Evolutionary conservation across 2,329 filamentous ascomycete genomes (phyloP).

Genomic region (Teratosphaeria zuluensis): DNA sequence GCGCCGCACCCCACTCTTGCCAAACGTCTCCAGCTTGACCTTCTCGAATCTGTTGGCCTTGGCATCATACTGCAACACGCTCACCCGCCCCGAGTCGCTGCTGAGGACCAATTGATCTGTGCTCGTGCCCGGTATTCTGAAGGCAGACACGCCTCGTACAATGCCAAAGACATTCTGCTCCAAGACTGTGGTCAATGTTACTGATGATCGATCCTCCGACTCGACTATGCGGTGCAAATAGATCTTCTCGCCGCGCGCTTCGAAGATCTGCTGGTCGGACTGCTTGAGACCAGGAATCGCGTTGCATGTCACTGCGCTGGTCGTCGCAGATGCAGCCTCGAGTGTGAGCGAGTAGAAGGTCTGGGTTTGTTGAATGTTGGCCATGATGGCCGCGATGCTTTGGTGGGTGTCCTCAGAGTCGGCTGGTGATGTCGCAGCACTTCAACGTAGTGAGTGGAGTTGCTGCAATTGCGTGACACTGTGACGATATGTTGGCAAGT

Average conservation of each 20-base stretch:
- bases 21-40: constrained; percentile 93
- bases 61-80: constrained; percentile 84
- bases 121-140: constrained; percentile 82
- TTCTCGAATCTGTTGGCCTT: constrained; percentile 79
- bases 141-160: constrained; percentile 77
- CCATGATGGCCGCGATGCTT: constrained; percentile 52
- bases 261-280: constrained; percentile 95
- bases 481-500: neutral
- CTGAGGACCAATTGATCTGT: constrained; percentile 91
- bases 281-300: constrained; percentile 64
- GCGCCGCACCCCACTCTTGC: constrained; percentile 87
- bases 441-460: neutral
- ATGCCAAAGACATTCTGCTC: constrained; percentile 96
- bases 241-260: constrained; percentile 81
- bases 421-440: neutral
- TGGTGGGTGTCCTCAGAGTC: neutral
- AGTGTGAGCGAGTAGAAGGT: constrained; percentile 97
- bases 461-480: neutral
- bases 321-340: constrained; percentile 80
- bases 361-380: constrained; percentile 87
- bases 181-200: constrained; percentile 75
- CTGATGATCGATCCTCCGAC: constrained; percentile 45
- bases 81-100: constrained; percentile 90
- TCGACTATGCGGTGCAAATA: constrained; percentile 74
- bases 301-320: constrained; percentile 85